These are phyloP conservation scores for Sclerotinia nivalis DNA, from an alignment of 2,329 filamentous ascomycete genomes.

Conservation along the genomic window DNA sequence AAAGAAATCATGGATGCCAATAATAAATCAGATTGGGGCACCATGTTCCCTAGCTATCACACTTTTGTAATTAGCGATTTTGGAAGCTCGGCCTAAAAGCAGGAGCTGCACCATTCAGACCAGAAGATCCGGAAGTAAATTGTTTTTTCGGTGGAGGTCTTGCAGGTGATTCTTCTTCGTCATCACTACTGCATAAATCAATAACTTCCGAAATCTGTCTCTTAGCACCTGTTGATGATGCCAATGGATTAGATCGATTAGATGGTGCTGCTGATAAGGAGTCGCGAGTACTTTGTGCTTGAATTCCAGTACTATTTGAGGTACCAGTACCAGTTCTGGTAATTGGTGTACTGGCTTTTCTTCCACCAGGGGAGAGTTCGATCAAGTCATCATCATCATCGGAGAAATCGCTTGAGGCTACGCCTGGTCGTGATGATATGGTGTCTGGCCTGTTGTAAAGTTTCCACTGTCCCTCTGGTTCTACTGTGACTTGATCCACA, in stretches of 20 bases:
- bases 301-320: constrained; percentile 31
- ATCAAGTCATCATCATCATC: constrained; percentile 52
- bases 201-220: constrained; percentile 51
- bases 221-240: constrained; percentile 41
- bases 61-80: background rate
- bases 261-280: constrained; percentile 41
- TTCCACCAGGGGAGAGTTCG: constrained; percentile 46
- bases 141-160: constrained; percentile 40
- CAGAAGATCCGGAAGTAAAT: constrained; percentile 13
- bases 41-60: background rate
- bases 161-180: constrained; percentile 49
- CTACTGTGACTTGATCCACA: constrained; percentile 84
- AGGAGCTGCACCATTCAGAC: constrained; percentile 7
- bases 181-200: constrained; percentile 55
- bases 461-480: constrained; percentile 81
- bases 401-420: constrained; percentile 37
- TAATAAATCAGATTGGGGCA: background rate
- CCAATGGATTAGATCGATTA: constrained; percentile 18
- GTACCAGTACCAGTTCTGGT: constrained; percentile 32
- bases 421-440: constrained; percentile 31
- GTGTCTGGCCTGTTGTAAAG: constrained; percentile 33
- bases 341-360: constrained; percentile 36
- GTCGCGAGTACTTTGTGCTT: constrained; percentile 35
- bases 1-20: background rate
- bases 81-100: background rate